Conservation (phyloP, 2,329 filamentous ascomycete species). For the Verticillium zaregamsianum region DNA sequence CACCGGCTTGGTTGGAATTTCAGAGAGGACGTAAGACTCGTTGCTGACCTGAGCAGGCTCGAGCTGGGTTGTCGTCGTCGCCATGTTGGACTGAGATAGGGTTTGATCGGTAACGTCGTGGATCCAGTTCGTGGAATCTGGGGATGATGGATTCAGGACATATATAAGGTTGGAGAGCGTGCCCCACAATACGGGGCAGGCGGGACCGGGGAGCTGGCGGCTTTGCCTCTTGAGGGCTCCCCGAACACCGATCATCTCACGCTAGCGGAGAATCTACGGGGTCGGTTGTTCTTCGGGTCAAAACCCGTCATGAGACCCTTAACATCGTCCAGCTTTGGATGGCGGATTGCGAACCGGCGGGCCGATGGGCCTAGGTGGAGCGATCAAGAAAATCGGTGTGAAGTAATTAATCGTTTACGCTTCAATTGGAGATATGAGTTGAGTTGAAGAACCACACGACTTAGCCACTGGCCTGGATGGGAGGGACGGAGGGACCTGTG, state of each 20-base stretch:
- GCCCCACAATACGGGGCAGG: not conserved
- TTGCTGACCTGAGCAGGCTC: not conserved
- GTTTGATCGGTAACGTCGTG: not conserved
- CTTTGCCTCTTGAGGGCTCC: not conserved
- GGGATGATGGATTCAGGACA: not conserved
- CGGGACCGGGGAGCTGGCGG: not conserved
- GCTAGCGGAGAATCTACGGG: not conserved
- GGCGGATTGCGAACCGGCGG: not conserved
- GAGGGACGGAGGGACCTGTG: no score
- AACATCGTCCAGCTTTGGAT: not conserved
- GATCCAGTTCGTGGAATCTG: not conserved
- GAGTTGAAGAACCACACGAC: no score
- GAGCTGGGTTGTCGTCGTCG: constrained; percentile 1
- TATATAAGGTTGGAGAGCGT: not conserved
- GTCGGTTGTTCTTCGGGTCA: not conserved
- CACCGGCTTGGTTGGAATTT: not conserved
- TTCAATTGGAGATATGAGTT: no score
- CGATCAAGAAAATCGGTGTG: no score
- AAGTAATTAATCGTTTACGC: no score
- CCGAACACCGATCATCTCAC: not conserved
- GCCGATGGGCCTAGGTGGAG: not conserved
- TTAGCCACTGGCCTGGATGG: no score
- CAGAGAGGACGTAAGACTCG: not conserved
- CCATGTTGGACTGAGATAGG: not conserved
- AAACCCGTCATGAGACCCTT: not conserved